Base-by-base conservation (phyloP, 345 rosid species). In the Noccaea caerulescens region DNA sequence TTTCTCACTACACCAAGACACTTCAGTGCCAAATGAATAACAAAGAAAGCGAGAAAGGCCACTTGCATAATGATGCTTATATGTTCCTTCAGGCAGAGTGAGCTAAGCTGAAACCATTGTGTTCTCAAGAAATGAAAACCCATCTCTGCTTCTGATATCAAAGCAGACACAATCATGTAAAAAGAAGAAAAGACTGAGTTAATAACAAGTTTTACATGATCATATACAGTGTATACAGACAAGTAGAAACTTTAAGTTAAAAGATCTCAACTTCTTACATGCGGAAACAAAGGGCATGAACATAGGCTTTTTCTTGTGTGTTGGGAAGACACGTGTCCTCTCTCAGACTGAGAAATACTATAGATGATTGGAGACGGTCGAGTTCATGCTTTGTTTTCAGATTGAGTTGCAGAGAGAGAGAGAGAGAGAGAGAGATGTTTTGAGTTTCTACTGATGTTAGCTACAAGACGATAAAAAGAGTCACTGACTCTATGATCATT, bases 21-120 rank as follows among this genome's bases (percentile, higher is more conserved):
- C 73, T 71, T 81, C 34, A 36, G 55, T 68, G 71, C 61, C 32
- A 74, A 52, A 51, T 63, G 77, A 44, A 80, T 41, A 6, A 86
- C 10, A 12, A 85, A 42, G 76, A 86, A 72, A 50, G 71, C 89
- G 9, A 85, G 58, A 76, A 87, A 88, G 12, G 77, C 79, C 49
- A 84, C 77, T 63, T 79, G 90, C 41, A 86, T 10, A 45, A 41
- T 56, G 46, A 86, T 59, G 86, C 71, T 83, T 68, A 83, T 58
- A 20, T 82, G 76, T 86, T 87, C 96, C 81, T 81, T 66, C 72
- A 86, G 66, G 68, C 96, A 88, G 11, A 72, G 78, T 2, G 82
- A 84, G 39, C 77, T 51, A 41, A 51, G 72, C 53, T 76, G 78
- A 23, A 46, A 77, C 91, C 89, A 81, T 43, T 71, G 69, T 63